Evolutionary conservation across 345 rosid species (phyloP), one percentile per base, ranked within the genome.

Genomic region (Heritiera fomes): DNA sequence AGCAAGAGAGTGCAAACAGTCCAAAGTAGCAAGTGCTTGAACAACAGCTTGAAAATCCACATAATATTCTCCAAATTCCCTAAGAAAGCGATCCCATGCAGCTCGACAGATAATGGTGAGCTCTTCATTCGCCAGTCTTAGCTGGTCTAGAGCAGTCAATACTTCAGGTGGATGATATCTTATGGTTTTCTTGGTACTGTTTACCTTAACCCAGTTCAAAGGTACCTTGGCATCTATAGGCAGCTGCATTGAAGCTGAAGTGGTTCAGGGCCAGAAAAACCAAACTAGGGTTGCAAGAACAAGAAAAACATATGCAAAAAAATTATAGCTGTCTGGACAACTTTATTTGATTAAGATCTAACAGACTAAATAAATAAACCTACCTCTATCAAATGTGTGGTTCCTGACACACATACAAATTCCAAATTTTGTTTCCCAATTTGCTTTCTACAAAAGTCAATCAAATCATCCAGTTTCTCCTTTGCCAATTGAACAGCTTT

Each of bases 141-240:
- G 83, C 83, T 88, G 91, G 77, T 92, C 97, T 77, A 93, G 84
- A 56, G 91, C 91, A 78, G 88, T 77, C 82, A 90, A 76, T 59
- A 95, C 91, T 82, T 95, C 98, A 17, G 96, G 92, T 20, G 99
- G 94, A 79, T 95, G 99, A 87, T 95, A 95, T 72, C 99, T 92
- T n/a, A 90, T 78, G 32, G 85, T 89, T 83, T 89, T 95, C 81
- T 93, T 93, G 23, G 99, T 94, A 86, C 97, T 89, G 82, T 91
- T 93, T 60, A 92, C 90, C 88, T 87, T 93, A 77, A 86, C 90
- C 99, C 98, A 95, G 75, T 85, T 89, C 76, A 79, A 68, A 81
- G 99, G 95, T 28, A 85, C 99, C 75, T 85, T 92, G 87, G 80
- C 84, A 80, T 92, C 89, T 72, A 77, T 69, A 1, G 99, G 94